Conservation (phyloP, 2,329 filamentous ascomycete species). For the Drechslerella dactyloides region DNA sequence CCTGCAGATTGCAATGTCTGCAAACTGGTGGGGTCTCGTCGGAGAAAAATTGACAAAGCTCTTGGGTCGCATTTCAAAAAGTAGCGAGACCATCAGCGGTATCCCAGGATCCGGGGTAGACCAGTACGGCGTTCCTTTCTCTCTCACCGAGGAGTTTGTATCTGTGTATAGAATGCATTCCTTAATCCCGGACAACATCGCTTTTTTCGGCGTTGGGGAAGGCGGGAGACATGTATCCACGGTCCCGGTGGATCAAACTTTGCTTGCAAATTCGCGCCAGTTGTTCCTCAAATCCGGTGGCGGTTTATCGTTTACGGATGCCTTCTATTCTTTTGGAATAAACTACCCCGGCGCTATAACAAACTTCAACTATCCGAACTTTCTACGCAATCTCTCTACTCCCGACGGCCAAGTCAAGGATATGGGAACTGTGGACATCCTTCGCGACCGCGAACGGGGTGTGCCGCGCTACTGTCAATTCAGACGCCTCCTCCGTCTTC, state of each 20-base stretch:
- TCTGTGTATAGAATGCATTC: constrained; percentile 61
- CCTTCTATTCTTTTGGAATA: constrained; percentile 62
- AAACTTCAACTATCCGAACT: constrained; percentile 58
- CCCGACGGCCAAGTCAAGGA: constrained; percentile 60
- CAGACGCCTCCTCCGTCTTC: constrained; percentile 60
- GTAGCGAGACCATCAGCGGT: constrained; percentile 59
- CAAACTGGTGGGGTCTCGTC: constrained; percentile 61
- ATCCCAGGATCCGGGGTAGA: constrained; percentile 59
- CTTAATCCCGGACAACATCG: constrained; percentile 57
- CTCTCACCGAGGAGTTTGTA: constrained; percentile 61
- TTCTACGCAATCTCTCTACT: constrained; percentile 59
- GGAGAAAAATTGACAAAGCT: constrained; percentile 60
- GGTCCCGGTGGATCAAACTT: constrained; percentile 56
- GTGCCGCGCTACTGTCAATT: constrained; percentile 62
- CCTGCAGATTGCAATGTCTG: constrained; percentile 60
- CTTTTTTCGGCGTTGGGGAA: constrained; percentile 54
- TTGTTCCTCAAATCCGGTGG: constrained; percentile 55
- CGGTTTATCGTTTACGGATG: constrained; percentile 57
- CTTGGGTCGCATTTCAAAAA: constrained; percentile 59
- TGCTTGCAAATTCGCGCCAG: constrained; percentile 57
- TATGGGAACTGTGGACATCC: constrained; percentile 61
- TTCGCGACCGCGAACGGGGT: constrained; percentile 62
- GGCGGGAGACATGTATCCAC: constrained; percentile 54
- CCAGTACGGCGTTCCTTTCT: constrained; percentile 59
- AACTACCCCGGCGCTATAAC: constrained; percentile 62